Evolutionary conservation across 331 rosid species (phyloP), one percentile per base, ranked within the genome.

Genomic region (Spiraea crenata): DNA sequence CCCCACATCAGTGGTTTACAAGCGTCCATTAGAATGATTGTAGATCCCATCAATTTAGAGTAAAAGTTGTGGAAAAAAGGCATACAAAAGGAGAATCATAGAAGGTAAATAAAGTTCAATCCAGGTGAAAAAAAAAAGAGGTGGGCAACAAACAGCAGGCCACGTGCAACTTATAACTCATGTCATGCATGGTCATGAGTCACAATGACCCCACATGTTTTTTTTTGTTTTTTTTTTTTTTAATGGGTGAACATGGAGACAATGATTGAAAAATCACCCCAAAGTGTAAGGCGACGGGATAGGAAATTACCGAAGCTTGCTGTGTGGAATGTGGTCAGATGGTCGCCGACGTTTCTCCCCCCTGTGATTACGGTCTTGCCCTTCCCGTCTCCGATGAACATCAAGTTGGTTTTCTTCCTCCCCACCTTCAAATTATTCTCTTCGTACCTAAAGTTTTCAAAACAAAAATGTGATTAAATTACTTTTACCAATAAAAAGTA

Each of bases 311-410:
- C 99, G 9, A 95, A 95, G 6, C 92, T 67, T 3, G 99, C 99
- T 0, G 88, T 95, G 90, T 89, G 99, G 76, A 95, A 95, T 37
- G 99, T 95, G 16, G 99, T 95, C 44, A 80, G 0, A 4, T 49
- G 66, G 0, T 83, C 48, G 9, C 0, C 0, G 9, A 82, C 71
- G 69, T 74, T 95, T 64, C 35, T 91, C 1, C 84, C 79, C 0
- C 99, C 99, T 0, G 97, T 73, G 14, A 95, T 91, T 41, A 85
- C 74, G 1, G 99, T 91, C 40, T 72, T 81, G 31, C 89, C 99
- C 85, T 65, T 86, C 25, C 99, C 99, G 3, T 91, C 99, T 3
- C 99, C 99, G 2, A 95, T 81, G 74, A 95, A 85, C 97, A 95
- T 91, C 70, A 89, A 69, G 49, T 91, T 89, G 2, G 54, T 85